These are phyloP conservation scores for Dicorynia guianensis DNA, from an alignment of 306 rosid genomes.

Conservation along the genomic window DNA sequence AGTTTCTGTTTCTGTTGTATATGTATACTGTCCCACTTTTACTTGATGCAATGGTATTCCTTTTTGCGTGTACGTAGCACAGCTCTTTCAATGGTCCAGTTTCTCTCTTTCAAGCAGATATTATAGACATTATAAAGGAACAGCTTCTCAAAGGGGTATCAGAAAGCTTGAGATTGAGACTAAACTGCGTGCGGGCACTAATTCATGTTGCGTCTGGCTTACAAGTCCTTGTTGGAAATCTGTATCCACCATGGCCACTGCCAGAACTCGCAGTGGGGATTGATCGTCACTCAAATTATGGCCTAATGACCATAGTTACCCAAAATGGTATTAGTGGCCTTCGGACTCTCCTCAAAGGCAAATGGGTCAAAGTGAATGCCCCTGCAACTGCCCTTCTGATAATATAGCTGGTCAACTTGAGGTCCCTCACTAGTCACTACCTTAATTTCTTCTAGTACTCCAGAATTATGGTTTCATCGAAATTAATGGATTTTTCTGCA, in stretches of 20 bases:
- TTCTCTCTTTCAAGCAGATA: too few species aligned
- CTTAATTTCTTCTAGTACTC: too few species aligned
- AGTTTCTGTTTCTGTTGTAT: too few species aligned
- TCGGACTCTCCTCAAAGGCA: slow-evolving; percentile 16
- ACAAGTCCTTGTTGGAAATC: slow-evolving; percentile 30
- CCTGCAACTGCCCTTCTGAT: slow-evolving; percentile 35
- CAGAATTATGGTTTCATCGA: too few species aligned
- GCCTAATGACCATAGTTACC: slow-evolving; percentile 27
- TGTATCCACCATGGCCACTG: slow-evolving; percentile 46
- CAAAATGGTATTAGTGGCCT: slow-evolving; percentile 42
- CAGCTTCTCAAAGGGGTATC: slow-evolving; percentile 21
- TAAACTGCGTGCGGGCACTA: slow-evolving; percentile 31
- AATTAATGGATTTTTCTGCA: too few species aligned
- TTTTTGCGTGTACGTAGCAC: too few species aligned
- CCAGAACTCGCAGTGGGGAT: slow-evolving; percentile 42
- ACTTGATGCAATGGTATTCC: too few species aligned
- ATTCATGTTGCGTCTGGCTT: slow-evolving; percentile 17
- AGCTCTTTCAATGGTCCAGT: too few species aligned
- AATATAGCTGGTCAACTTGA: slow-evolving; percentile 41
- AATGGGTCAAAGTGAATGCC: slow-evolving; percentile 24
- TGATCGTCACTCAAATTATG: slow-evolving; percentile 37
- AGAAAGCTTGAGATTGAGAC: slow-evolving; percentile 37
- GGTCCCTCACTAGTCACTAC: neutral
- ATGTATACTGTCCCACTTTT: too few species aligned
- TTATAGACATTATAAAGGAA: too few species aligned